Evolutionary conservation across 495 filamentous ascomycete genomes (phyloP).

Genomic region (Xylaria bambusicola): DNA sequence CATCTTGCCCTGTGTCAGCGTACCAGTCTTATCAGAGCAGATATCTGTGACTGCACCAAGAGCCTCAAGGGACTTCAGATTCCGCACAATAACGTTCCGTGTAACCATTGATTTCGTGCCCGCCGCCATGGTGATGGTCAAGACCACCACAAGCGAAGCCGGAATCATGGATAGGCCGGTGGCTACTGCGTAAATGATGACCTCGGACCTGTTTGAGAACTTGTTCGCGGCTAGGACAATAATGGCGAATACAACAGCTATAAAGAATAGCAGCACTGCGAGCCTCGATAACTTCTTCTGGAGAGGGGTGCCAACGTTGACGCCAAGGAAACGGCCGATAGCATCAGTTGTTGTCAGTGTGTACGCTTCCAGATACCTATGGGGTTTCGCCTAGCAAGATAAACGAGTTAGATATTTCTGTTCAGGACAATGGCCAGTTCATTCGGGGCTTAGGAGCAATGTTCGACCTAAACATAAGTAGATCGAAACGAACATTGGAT

Average conservation of each 20-base stretch:
- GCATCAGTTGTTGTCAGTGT: slow-evolving; percentile 65
- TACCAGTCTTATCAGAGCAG: slow-evolving; percentile 74
- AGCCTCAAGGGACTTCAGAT: slow-evolving; percentile 56
- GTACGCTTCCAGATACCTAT: slow-evolving; percentile 70
- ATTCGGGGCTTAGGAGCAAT: no score
- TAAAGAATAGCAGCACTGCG: slow-evolving; percentile 49
- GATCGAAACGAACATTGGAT: no score
- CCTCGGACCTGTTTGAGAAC: slow-evolving; percentile 44
- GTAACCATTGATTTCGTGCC: slow-evolving; percentile 55
- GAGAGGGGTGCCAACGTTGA: slow-evolving; percentile 61
- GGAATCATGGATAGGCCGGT: slow-evolving; percentile 64
- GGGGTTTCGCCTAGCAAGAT: slow-evolving; percentile 48
- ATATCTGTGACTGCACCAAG: slow-evolving; percentile 71
- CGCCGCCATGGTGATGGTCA: slow-evolving; percentile 59
- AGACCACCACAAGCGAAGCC: slow-evolving; percentile 52
- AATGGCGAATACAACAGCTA: slow-evolving; percentile 53
- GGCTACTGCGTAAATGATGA: slow-evolving; percentile 57
- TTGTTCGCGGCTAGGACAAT: slow-evolving; percentile 53
- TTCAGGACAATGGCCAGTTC: no score
- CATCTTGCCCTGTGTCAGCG: slow-evolving; percentile 69
- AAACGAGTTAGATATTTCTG: no score
- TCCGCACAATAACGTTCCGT: slow-evolving; percentile 53
- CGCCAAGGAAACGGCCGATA: slow-evolving; percentile 67
- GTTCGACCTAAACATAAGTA: no score
- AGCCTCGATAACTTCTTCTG: slow-evolving; percentile 54